Percentiles rank a stretch among this genome's conserved stretches.
These are phyloP conservation scores for Claviceps sp. DNA, from an alignment of 2,329 filamentous ascomycete genomes.

Conservation along the genomic window DNA sequence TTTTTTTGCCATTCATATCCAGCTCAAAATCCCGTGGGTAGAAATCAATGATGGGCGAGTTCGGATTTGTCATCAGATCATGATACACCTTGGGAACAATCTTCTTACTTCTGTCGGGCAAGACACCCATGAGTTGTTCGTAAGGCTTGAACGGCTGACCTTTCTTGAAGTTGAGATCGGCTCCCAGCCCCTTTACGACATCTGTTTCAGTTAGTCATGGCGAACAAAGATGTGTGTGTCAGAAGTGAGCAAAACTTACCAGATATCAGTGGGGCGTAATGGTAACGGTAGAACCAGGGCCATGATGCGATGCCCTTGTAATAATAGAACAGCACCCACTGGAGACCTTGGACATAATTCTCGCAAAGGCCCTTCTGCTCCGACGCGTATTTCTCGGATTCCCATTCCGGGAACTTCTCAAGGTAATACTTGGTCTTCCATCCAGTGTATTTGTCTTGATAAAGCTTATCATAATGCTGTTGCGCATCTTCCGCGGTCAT, in stretches of 20 bases:
- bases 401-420: constrained; percentile 80
- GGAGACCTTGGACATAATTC: constrained; percentile 93
- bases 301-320: constrained; percentile 94
- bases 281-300: constrained; percentile 96
- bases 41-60: constrained; percentile 93
- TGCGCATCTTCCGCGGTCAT: constrained; percentile 67
- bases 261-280: constrained; percentile 95
- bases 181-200: constrained; percentile 74
- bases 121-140: constrained; percentile 94
- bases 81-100: constrained; percentile 85
- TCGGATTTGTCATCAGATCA: constrained; percentile 78
- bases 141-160: constrained; percentile 92
- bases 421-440: constrained; percentile 96
- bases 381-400: constrained; percentile 56
- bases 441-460: constrained; percentile 74
- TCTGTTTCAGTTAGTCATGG: constrained; percentile 36
- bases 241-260: constrained; percentile 29
- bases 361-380: constrained; percentile 75
- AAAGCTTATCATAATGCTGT: constrained; percentile 66
- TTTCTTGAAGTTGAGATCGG: constrained; percentile 81
- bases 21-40: constrained; percentile 94
- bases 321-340: constrained; percentile 98
- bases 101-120: constrained; percentile 92
- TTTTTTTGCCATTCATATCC: constrained; percentile 99
- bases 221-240: not conserved